Conservation (phyloP, 805 yeast species). For the Zygotorulaspora chibaensis region DNA sequence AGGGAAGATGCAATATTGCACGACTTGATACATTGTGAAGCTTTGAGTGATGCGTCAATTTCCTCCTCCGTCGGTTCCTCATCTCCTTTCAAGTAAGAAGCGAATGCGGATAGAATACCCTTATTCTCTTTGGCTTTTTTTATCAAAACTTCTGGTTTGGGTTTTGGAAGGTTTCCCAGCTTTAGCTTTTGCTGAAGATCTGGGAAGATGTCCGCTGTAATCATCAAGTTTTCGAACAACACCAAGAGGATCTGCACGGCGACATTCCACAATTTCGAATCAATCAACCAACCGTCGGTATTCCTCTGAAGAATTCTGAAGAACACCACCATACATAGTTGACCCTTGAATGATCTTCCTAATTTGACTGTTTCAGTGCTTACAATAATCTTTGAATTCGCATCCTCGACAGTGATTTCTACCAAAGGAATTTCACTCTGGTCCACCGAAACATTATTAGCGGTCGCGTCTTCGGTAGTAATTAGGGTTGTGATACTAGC, state of each 20-base stretch:
- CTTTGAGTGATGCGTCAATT: slow-evolving; percentile 76
- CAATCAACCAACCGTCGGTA: slow-evolving; percentile 40
- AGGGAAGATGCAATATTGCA: slow-evolving; percentile 58
- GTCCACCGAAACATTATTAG: slow-evolving; percentile 19
- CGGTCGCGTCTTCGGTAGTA: slow-evolving; percentile 9
- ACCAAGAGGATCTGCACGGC: slow-evolving; percentile 57
- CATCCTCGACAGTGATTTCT: slow-evolving; percentile 46
- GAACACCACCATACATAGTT: slow-evolving; percentile 78
- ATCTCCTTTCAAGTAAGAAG: slow-evolving; percentile 89
- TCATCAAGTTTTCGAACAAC: slow-evolving; percentile 67
- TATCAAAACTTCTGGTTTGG: slow-evolving; percentile 63
- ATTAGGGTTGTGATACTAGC: slow-evolving; percentile 63
- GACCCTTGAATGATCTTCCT: slow-evolving; percentile 90
- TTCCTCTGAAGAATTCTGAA: slow-evolving; percentile 70
- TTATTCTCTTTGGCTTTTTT: slow-evolving; percentile 60
- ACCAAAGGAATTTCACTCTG: slow-evolving; percentile 39
- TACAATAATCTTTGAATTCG: slow-evolving; percentile 58
- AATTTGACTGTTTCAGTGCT: slow-evolving; percentile 77
- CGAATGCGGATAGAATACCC: slow-evolving; percentile 85
- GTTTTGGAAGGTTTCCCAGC: slow-evolving; percentile 52
- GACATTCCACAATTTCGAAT: slow-evolving; percentile 51
- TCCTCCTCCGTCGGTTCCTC: slow-evolving; percentile 95
- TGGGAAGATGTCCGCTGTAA: slow-evolving; percentile 59
- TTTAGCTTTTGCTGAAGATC: slow-evolving; percentile 58
- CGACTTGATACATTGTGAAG: slow-evolving; percentile 76